Percentiles rank a stretch among this genome's conserved stretches.
Evolutionary conservation across 225 moss, liverwort and hornwort species (phyloP).

Genomic region (Polytrichum formosum): DNA sequence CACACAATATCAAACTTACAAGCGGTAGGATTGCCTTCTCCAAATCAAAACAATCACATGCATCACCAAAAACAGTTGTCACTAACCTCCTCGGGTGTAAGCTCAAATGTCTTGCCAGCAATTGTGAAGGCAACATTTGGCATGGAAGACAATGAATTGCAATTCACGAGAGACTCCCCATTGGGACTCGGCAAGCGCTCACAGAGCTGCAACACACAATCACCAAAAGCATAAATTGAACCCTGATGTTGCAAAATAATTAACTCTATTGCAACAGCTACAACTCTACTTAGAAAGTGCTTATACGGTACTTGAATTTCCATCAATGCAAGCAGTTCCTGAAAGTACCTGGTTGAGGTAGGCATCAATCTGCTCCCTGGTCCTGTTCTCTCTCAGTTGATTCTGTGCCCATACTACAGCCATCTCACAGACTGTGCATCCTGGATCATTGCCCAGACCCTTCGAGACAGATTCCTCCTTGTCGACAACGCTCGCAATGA

Average conservation of each 20-base stretch:
- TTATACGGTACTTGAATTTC: not conserved
- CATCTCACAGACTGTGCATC: conserved; percentile 91
- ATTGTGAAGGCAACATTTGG: conserved; percentile 85
- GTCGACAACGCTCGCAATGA: conserved; percentile 73
- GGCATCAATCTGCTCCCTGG: conserved; percentile 64
- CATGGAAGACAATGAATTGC: conserved; percentile 56
- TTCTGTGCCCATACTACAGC: conserved; percentile 96
- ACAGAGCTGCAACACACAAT: conserved; percentile 54
- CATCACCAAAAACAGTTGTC: too few relatives aligned
- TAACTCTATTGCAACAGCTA: not conserved
- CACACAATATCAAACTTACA: too few relatives aligned
- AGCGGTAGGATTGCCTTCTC: too few relatives aligned
- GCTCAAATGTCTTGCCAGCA: conserved; percentile 62
- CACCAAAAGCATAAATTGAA: not conserved
- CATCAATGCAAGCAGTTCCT: not conserved
- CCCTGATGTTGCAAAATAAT: not conserved
- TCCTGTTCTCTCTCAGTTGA: conserved; percentile 74
- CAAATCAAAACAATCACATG: too few relatives aligned
- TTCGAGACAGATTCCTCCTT: conserved; percentile 24
- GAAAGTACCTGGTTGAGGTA: conserved; percentile 62
- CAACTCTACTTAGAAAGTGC: not conserved
- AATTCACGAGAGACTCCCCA: conserved; percentile 86
- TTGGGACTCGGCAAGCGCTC: conserved; percentile 88
- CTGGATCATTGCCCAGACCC: conserved; percentile 47
- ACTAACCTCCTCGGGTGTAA: conserved; percentile 70